Evolutionary conservation across 306 rosid species (phyloP).

Genomic region (Crotalaria pallida): DNA sequence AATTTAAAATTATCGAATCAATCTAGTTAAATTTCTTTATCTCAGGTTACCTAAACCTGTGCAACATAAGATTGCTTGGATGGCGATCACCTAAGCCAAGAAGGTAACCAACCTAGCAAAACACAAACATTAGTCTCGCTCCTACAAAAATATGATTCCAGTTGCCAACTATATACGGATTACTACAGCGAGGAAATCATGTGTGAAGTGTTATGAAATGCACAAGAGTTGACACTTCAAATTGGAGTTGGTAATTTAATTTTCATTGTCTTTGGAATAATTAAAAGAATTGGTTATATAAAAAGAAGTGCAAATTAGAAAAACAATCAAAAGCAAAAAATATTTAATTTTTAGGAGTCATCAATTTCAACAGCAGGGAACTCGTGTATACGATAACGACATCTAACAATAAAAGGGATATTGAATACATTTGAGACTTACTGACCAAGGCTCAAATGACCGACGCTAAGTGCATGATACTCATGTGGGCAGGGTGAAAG

Average conservation of each 20-base stretch:
- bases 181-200: neutral
- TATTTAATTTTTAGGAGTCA: neutral
- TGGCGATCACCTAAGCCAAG: slow-evolving; percentile 99
- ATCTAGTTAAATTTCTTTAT: slow-evolving; percentile 17
- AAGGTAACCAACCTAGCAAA: slow-evolving; percentile 88
- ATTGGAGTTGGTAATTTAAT: slow-evolving; percentile 2
- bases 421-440: neutral
- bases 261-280: neutral
- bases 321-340: neutral
- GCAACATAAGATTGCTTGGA: slow-evolving; percentile 97
- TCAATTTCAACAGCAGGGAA: slow-evolving; percentile 10
- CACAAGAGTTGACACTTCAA: neutral
- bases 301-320: neutral
- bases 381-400: neutral
- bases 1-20: neutral
- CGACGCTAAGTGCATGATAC: neutral
- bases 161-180: neutral
- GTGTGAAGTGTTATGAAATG: neutral
- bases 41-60: slow-evolving; percentile 64
- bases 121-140: neutral
- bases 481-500: neutral
- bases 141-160: neutral
- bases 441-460: neutral
- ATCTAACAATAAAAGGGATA: neutral
- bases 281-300: too few relatives aligned